Evolutionary conservation across 1,139 yeast species (phyloP).

Genomic region (Lodderomyces theae): DNA sequence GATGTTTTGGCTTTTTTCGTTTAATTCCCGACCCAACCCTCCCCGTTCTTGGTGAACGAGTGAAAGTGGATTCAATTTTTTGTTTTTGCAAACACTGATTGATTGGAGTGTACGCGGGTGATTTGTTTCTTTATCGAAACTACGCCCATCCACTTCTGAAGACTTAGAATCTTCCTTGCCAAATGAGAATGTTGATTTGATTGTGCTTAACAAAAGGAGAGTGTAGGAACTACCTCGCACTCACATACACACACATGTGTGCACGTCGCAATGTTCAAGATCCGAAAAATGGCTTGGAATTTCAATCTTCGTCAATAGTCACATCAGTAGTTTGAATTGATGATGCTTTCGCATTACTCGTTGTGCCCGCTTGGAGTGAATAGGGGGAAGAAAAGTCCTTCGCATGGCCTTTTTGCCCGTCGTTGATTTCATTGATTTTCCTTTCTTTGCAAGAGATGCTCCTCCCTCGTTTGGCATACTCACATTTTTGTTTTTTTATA

Average conservation of each 20-base stretch:
- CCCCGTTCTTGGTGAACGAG: too few species aligned
- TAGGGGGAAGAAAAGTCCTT: conserved; percentile 2
- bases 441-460: background rate
- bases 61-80: too few species aligned
- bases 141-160: too few species aligned
- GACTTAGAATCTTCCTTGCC: background rate
- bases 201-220: background rate
- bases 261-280: background rate
- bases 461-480: background rate
- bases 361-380: background rate
- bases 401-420: background rate
- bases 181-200: background rate
- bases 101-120: background rate
- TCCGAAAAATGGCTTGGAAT: background rate
- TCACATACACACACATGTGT: too few species aligned
- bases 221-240: too few species aligned
- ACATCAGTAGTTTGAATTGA: background rate
- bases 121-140: background rate
- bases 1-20: background rate
- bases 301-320: background rate
- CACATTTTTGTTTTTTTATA: background rate
- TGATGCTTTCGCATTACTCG: background rate
- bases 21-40: too few species aligned
- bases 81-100: background rate
- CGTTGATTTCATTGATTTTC: background rate